A percentile compares a stretch with the other conserved stretches of the same genome.
Conservation (phyloP, 345 rosid genomes). For the Schrenkiella parvula region DNA sequence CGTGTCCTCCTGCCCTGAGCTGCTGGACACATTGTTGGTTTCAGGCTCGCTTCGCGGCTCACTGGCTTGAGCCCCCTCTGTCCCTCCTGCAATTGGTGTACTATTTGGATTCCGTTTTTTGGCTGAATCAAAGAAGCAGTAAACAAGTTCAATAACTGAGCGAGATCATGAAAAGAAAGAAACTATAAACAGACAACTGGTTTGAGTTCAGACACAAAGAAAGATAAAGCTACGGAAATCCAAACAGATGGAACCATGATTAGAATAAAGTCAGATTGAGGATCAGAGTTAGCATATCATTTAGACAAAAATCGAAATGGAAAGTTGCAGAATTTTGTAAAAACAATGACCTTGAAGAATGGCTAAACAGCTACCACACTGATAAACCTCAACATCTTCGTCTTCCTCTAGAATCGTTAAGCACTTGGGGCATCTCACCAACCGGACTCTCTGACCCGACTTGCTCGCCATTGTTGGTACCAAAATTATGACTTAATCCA, state of each 20-base stretch:
- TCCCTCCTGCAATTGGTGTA: constrained; percentile 31
- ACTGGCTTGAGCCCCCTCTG: constrained; percentile 24
- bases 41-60: constrained; percentile 20
- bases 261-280: not conserved
- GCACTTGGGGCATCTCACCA: constrained; percentile 77
- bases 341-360: constrained; percentile 57
- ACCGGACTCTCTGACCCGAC: constrained; percentile 39
- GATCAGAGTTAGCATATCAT: not conserved
- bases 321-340: not conserved
- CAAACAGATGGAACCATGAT: not conserved
- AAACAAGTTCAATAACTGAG: constrained; percentile 8
- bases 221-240: not conserved
- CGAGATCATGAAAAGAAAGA: not conserved
- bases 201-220: constrained; percentile 3
- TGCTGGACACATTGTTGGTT: constrained; percentile 34
- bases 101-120: constrained; percentile 40
- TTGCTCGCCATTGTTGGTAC: constrained; percentile 37
- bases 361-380: constrained; percentile 63
- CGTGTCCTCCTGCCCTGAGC: constrained; percentile 29
- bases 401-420: constrained; percentile 52
- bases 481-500: not conserved
- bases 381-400: constrained; percentile 50
- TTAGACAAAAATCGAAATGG: not conserved
- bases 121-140: constrained; percentile 40
- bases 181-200: not conserved